These are phyloP conservation scores for Termitomyces titanicus DNA, from an alignment of 768 basidiomycete species.

Conservation along the genomic window DNA sequence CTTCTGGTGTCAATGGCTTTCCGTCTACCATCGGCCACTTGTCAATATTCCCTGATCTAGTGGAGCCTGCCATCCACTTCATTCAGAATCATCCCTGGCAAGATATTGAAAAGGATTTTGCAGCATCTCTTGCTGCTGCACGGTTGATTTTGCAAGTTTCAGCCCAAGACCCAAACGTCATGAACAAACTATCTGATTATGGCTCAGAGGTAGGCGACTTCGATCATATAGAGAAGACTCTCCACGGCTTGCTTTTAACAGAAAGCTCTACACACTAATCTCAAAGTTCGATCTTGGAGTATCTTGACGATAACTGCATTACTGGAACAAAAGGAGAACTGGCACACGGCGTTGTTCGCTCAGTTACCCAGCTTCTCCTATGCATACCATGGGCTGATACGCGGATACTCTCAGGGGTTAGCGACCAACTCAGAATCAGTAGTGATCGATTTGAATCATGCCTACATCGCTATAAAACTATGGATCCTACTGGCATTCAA, in stretches of 20 bases:
- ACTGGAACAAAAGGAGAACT: constrained; percentile 33
- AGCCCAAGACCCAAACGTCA: constrained; percentile 37
- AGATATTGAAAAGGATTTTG: constrained; percentile 50
- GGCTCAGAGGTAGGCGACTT: constrained; percentile 30
- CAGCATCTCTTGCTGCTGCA: constrained; percentile 46
- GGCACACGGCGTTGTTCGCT: constrained; percentile 38
- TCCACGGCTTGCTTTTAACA: constrained; percentile 11
- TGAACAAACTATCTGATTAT: constrained; percentile 34
- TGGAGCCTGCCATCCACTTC: constrained; percentile 50
- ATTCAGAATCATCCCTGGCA: constrained; percentile 46
- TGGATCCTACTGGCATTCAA: constrained; percentile 62
- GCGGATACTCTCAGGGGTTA: constrained; percentile 31
- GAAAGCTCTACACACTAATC: constrained; percentile 30
- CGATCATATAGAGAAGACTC: not conserved
- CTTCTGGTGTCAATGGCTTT: constrained; percentile 21
- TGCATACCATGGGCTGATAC: constrained; percentile 44
- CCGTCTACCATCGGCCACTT: constrained; percentile 28
- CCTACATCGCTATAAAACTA: constrained; percentile 64
- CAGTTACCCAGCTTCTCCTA: constrained; percentile 49
- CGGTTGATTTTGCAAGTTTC: constrained; percentile 50
- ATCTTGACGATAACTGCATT: constrained; percentile 54
- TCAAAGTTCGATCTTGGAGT: constrained; percentile 62
- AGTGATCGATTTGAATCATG: constrained; percentile 62
- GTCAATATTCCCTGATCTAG: constrained; percentile 34
- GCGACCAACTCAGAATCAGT: constrained; percentile 36